A percentile compares a stretch with the other conserved stretches of the same genome.
Evolutionary conservation across 2,329 filamentous ascomycete genomes (phyloP).

Genomic region (Sarocladium oryzae): DNA sequence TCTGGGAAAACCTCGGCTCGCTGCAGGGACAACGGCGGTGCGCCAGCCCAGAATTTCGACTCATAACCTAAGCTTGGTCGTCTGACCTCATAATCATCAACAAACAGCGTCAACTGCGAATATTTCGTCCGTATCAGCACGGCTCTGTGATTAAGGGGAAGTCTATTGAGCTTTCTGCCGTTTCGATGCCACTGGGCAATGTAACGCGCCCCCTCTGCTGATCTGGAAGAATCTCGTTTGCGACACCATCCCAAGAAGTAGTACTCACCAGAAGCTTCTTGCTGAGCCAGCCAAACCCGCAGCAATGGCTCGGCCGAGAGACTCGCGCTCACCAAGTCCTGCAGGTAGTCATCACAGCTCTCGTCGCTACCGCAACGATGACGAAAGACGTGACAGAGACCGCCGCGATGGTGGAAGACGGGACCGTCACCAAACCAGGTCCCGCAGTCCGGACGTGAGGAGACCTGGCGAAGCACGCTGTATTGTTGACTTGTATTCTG

Average conservation of each 20-base stretch:
- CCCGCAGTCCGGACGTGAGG: constrained; percentile 59
- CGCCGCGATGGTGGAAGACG: constrained; percentile 40
- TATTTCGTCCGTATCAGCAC: not conserved
- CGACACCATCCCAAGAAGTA: constrained; percentile 24
- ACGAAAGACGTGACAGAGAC: constrained; percentile 49
- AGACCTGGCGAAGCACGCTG: constrained; percentile 12
- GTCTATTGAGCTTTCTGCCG: not conserved
- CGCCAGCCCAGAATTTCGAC: not conserved
- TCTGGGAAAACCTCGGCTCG: constrained; percentile 5
- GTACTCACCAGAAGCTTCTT: constrained; percentile 32
- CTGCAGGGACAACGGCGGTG: not conserved
- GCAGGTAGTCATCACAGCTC: constrained; percentile 76
- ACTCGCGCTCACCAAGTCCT: constrained; percentile 86
- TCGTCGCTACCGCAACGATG: constrained; percentile 59
- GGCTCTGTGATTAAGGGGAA: not conserved
- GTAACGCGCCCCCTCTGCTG: not conserved
- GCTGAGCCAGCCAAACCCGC: constrained; percentile 33
- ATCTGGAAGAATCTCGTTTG: not conserved
- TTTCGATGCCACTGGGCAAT: not conserved
- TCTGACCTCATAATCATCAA: not conserved
- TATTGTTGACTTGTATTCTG: constrained; percentile 27
- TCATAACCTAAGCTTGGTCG: not conserved
- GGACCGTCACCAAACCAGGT: constrained; percentile 46
- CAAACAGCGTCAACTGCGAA: not conserved
- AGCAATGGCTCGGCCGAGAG: constrained; percentile 57